These are phyloP conservation scores for Phaeosphaeriaceae sp. DNA, from an alignment of 2,329 filamentous ascomycete genomes.

Conservation along the genomic window DNA sequence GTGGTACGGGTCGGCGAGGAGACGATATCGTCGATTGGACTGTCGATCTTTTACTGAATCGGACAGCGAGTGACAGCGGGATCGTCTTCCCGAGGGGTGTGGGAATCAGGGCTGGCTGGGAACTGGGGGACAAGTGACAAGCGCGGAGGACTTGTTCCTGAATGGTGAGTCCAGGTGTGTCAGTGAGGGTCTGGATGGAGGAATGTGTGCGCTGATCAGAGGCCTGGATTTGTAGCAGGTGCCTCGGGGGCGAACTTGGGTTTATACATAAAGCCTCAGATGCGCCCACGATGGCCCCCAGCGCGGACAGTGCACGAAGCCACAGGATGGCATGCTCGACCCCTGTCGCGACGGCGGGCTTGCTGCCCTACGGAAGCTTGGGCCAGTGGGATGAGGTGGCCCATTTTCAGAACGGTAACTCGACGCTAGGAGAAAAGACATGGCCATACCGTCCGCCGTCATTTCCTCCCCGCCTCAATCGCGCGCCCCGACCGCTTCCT, in stretches of 20 bases:
- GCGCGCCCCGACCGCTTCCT: slow-evolving; percentile 46
- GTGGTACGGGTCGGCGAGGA: slow-evolving; percentile 41
- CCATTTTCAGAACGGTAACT: slow-evolving; percentile 36
- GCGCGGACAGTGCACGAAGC: slow-evolving; percentile 39
- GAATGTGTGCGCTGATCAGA: slow-evolving; percentile 38
- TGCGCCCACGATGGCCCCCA: slow-evolving; percentile 38
- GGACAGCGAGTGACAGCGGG: slow-evolving; percentile 32
- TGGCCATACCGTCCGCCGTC: slow-evolving; percentile 31
- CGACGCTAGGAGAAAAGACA: slow-evolving; percentile 49
- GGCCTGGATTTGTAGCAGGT: slow-evolving; percentile 38
- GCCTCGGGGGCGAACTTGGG: slow-evolving; percentile 44
- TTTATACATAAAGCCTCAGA: slow-evolving; percentile 45
- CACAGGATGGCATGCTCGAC: slow-evolving; percentile 33
- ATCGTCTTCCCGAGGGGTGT: slow-evolving; percentile 24
- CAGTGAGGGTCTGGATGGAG: slow-evolving; percentile 26
- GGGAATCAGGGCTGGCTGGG: slow-evolving; percentile 33
- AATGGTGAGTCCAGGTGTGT: slow-evolving; percentile 14
- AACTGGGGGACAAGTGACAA: slow-evolving; percentile 31
- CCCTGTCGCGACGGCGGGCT: slow-evolving; percentile 28
- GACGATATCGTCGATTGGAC: slow-evolving; percentile 20
- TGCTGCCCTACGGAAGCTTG: slow-evolving; percentile 43
- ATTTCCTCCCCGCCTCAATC: slow-evolving; percentile 21
- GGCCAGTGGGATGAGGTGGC: slow-evolving; percentile 42
- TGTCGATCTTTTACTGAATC: slow-evolving; percentile 35
- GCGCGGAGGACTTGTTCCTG: slow-evolving; percentile 19